phyloP scores from a whole-genome alignment of 352 stramenopile genomes.

The Phytopythium cucurbitacearum region DNA sequence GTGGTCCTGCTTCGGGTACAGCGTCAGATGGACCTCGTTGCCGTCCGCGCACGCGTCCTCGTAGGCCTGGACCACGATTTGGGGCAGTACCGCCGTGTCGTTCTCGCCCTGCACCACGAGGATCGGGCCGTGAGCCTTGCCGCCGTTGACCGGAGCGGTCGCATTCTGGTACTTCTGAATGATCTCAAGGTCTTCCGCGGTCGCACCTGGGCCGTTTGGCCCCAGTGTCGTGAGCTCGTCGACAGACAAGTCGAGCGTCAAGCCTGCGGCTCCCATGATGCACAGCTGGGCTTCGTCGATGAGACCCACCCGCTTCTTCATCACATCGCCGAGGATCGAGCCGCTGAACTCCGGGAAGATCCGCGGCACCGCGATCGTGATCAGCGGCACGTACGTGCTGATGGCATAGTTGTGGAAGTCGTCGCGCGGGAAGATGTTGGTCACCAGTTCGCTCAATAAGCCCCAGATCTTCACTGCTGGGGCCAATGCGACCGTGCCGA shows the following conservation, averaged over 20 bases:
- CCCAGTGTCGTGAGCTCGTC: slow-evolving; percentile 4
- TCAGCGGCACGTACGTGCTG: neutral
- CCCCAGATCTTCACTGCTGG: slow-evolving; percentile 5
- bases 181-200: neutral
- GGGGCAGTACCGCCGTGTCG: slow-evolving; percentile 5
- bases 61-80: slow-evolving; percentile 6
- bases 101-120: slow-evolving; percentile 9
- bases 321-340: slow-evolving; percentile 6
- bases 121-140: slow-evolving; percentile 2
- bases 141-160: slow-evolving; percentile 4
- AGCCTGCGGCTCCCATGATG: neutral
- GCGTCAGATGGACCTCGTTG: slow-evolving; percentile 8
- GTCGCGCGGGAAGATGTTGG: neutral
- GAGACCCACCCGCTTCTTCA: slow-evolving; percentile 1
- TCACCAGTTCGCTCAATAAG: neutral
- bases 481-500: slow-evolving; percentile 5
- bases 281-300: slow-evolving; percentile 8
- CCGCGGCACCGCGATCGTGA: neutral
- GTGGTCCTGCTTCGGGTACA: slow-evolving; percentile 12
- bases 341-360: slow-evolving; percentile 4
- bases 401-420: slow-evolving; percentile 7
- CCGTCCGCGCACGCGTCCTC: slow-evolving; percentile 2
- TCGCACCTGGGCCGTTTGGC: neutral
- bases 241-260: slow-evolving; percentile 3
- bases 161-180: slow-evolving; percentile 4